Evolutionary conservation across 345 rosid genomes (phyloP).

Genomic region (Salix suchowensis): DNA sequence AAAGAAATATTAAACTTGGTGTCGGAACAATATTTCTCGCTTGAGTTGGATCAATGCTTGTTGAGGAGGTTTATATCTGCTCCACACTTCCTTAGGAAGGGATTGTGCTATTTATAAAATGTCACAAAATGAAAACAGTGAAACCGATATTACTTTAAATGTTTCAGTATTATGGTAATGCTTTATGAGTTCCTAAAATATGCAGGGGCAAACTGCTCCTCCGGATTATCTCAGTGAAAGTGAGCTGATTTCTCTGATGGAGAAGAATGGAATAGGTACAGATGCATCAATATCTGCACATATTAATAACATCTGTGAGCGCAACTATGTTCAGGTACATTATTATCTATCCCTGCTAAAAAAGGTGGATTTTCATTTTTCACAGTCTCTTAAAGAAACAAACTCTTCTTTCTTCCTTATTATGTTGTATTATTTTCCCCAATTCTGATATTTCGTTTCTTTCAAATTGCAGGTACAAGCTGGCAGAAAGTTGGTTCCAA

Average conservation of each 20-base stretch:
- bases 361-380: background rate
- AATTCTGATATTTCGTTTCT: constrained; percentile 6
- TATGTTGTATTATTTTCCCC: background rate
- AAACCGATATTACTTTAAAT: background rate
- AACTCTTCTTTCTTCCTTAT: background rate
- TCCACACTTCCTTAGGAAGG: background rate
- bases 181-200: constrained; percentile 16
- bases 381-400: background rate
- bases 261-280: constrained; percentile 92
- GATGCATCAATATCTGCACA: constrained; percentile 95
- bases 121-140: background rate
- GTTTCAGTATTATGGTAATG: background rate
- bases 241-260: constrained; percentile 94
- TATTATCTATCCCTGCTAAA: background rate
- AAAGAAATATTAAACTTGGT: too few relatives aligned
- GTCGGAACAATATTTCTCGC: too few relatives aligned
- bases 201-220: constrained; percentile 71
- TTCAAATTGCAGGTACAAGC: constrained; percentile 63
- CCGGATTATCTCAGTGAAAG: constrained; percentile 92
- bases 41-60: background rate
- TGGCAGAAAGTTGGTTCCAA: constrained; percentile 88
- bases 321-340: constrained; percentile 85
- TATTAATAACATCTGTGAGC: constrained; percentile 92
- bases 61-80: background rate
- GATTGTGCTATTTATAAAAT: background rate